These are phyloP conservation scores for Rhodotorula sp. DNA, from an alignment of 1,284 basidiomycete genomes.

Conservation along the genomic window DNA sequence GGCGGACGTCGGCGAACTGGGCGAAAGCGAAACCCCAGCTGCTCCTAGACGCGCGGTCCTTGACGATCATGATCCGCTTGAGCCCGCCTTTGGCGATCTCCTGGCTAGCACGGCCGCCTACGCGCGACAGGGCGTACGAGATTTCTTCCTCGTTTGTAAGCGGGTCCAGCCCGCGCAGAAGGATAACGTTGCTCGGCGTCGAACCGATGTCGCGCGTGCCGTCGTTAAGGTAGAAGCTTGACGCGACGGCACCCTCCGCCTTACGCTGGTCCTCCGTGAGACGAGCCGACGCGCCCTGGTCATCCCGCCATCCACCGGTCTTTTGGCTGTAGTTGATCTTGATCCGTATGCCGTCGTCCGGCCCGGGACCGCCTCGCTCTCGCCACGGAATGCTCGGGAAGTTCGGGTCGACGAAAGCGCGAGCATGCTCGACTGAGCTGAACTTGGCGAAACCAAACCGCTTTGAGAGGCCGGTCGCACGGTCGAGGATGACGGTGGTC, in stretches of 20 bases:
- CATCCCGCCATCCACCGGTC: constrained; percentile 52
- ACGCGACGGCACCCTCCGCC: constrained; percentile 44
- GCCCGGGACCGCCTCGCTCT: constrained; percentile 29
- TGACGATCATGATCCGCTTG: constrained; percentile 77
- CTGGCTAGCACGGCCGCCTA: constrained; percentile 59
- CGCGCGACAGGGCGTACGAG: constrained; percentile 49
- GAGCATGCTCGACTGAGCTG: constrained; percentile 71
- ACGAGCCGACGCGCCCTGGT: constrained; percentile 40
- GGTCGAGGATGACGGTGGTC: constrained; percentile 89
- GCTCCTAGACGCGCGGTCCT: constrained; percentile 74
- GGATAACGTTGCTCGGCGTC: constrained; percentile 62
- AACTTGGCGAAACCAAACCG: constrained; percentile 94
- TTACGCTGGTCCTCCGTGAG: constrained; percentile 31
- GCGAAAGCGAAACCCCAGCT: constrained; percentile 91
- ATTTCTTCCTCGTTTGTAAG: constrained; percentile 65
- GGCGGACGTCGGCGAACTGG: constrained; percentile 70
- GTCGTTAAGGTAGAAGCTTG: constrained; percentile 62
- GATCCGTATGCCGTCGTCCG: constrained; percentile 37
- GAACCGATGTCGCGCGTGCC: constrained; percentile 91
- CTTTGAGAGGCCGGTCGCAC: constrained; percentile 81
- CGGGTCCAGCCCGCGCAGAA: constrained; percentile 82
- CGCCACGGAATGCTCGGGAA: constrained; percentile 39
- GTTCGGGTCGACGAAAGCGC: constrained; percentile 74
- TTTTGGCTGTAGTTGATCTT: constrained; percentile 53
- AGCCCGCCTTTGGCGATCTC: constrained; percentile 75